Evolutionary conservation across 2,329 filamentous ascomycete species (phyloP).

Genomic region (Fusarium neocosmosporiellum): DNA sequence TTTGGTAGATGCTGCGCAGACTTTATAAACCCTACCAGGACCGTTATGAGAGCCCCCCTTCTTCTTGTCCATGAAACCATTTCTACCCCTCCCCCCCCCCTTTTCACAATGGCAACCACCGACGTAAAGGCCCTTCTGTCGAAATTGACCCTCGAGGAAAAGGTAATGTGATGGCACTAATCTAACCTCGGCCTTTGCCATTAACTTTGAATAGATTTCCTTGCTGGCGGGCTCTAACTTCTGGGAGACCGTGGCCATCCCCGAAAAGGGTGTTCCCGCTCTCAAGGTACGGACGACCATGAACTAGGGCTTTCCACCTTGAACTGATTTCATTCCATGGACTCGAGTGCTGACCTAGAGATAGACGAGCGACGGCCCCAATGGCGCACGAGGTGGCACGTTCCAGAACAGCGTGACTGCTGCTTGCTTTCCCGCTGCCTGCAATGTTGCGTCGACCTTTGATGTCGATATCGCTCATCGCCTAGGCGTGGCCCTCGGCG

Average conservation of each 20-base stretch:
- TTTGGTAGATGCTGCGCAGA: neutral
- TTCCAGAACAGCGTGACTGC: neutral
- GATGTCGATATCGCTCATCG: constrained; percentile 65
- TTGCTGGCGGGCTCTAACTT: neutral
- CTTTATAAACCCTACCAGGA: neutral
- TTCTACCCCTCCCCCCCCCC: no score
- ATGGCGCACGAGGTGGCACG: constrained; percentile 5
- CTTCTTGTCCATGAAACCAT: neutral
- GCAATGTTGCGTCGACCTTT: constrained; percentile 68
- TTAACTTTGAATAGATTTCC: neutral
- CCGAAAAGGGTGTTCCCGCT: neutral
- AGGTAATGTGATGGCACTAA: neutral
- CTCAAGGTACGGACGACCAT: neutral
- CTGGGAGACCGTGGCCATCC: neutral
- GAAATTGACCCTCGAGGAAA: neutral
- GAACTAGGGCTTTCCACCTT: neutral
- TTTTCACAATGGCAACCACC: neutral
- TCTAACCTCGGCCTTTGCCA: neutral
- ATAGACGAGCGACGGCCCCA: constrained; percentile 8
- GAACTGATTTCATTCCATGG: neutral
- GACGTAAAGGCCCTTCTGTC: neutral
- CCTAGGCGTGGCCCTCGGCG: constrained; percentile 67
- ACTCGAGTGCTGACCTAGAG: neutral
- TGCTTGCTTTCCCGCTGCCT: constrained; percentile 28
- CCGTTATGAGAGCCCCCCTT: neutral